Evolutionary conservation across 164 flowering plant genomes (phyloP), one percentile per base, ranked within the genome.

Genomic region (Vitis amurensis): DNA sequence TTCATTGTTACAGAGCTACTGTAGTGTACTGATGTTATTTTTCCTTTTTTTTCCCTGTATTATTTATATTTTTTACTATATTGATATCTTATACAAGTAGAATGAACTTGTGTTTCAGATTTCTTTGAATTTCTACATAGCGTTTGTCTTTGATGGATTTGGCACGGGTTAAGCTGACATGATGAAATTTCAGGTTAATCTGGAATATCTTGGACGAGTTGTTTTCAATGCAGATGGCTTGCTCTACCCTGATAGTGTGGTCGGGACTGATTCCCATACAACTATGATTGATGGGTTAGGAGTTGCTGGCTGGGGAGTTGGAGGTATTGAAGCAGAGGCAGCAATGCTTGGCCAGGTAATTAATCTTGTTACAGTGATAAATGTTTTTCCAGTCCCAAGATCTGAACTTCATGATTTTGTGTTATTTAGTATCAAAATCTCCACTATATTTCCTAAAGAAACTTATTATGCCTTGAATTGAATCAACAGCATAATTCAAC

Each of bases 251-350:
- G 98, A 93, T 68, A 93, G 98, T 80, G 97, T 93, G 27, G 98
- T 93, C 62, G 98, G 98, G 63, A 93, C 98, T 64, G 98, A 93
- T 82, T 93, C 98, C 10, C 98, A 93, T 66, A 93, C 98, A 44
- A 93, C 98, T 55, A 93, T 93, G 98, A 93, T 93, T 66, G 98
- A 91, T 80, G 98, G 98, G 55, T 73, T 93, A 68, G 98, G 98
- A 58, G 98, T 93, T 83, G 94, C 97, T 77, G 98, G 98, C 50
- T 92, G 98, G 98, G 98, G 98, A 58, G 98, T 92, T 74, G 98
- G 98, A 69, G 96, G 98, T 61, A 93, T 93, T 74, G 98, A 93
- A 81, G 98, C 98, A 68, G 98, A 93, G 80, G 98, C 98, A 67
- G 79, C 98, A 75, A 93, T 93, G 98, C 97, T 92, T 85, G 98